phyloP scores from a whole-genome alignment of 176 grass and related monocot genomes.

The Thalia dealbata region DNA sequence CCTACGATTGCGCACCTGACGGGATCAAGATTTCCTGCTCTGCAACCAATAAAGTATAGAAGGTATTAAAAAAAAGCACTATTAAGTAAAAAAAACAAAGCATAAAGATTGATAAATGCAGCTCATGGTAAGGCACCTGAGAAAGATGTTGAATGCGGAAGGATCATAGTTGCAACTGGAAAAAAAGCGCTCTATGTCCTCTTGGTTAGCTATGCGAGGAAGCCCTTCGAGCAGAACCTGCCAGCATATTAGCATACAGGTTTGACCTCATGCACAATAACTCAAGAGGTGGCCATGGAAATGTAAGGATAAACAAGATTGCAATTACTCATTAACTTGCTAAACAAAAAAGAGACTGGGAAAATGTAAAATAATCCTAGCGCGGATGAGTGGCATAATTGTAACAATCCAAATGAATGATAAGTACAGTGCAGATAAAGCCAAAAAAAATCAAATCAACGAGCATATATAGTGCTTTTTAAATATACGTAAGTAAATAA shows the following conservation, averaged over 20 bases:
- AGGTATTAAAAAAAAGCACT: background rate
- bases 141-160: slow-evolving; percentile 44
- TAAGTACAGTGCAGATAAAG: background rate
- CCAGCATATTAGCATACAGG: background rate
- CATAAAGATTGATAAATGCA: slow-evolving; percentile 16
- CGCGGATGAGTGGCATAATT: background rate
- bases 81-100: background rate
- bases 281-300: too few species aligned
- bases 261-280: background rate
- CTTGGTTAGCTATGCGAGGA: slow-evolving; percentile 40
- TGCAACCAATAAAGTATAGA: slow-evolving; percentile 20
- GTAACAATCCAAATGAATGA: background rate
- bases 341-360: too few species aligned
- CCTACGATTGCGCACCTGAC: slow-evolving; percentile 50
- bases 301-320: too few species aligned
- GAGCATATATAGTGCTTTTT: too few species aligned
- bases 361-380: too few species aligned
- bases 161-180: slow-evolving; percentile 57
- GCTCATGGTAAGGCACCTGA: slow-evolving; percentile 24
- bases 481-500: too few species aligned
- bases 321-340: too few species aligned
- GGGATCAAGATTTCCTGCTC: slow-evolving; percentile 42
- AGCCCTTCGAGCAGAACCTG: slow-evolving; percentile 84
- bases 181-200: slow-evolving; percentile 83
- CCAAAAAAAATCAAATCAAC: background rate